These are phyloP conservation scores for Senna siamea DNA, from an alignment of 306 rosid genomes.

Conservation along the genomic window DNA sequence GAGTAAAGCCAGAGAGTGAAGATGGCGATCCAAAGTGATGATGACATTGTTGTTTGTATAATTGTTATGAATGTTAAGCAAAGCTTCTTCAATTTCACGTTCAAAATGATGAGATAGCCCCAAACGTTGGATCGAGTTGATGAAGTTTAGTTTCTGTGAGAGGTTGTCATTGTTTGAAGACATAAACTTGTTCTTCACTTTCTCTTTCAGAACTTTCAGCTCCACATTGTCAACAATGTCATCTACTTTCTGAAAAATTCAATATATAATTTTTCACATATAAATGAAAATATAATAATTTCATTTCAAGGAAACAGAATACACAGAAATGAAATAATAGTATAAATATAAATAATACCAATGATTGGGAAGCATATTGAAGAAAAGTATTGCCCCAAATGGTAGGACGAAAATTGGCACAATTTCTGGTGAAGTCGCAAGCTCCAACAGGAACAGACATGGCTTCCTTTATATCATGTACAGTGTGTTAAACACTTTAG, in stretches of 20 bases:
- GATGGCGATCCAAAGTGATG: conserved; percentile 1
- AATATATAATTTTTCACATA: too few relatives aligned
- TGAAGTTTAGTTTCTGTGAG: conserved; percentile 9
- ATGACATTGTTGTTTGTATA: not conserved
- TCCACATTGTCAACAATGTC: not conserved
- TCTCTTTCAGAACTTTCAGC: conserved; percentile 6
- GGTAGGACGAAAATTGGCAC: not conserved
- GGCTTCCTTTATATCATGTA: too few relatives aligned
- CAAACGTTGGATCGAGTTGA: conserved; percentile 47
- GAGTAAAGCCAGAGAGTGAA: conserved; percentile 36
- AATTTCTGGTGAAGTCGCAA: too few relatives aligned
- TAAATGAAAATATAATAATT: too few relatives aligned
- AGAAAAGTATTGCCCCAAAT: not conserved
- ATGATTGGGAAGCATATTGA: not conserved
- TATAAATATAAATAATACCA: not conserved
- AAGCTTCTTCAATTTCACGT: conserved; percentile 30
- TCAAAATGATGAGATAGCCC: conserved; percentile 47
- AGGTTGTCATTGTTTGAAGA: not conserved
- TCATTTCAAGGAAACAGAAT: too few relatives aligned
- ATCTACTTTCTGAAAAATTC: too few relatives aligned
- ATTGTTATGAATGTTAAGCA: conserved; percentile 17
- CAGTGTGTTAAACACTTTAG: too few relatives aligned
- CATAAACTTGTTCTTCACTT: conserved; percentile 35
- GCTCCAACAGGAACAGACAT: too few relatives aligned
- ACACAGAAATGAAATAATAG: too few relatives aligned